Base-by-base conservation (phyloP, 176 grass and related monocot species). In the Secale cereale region DNA sequence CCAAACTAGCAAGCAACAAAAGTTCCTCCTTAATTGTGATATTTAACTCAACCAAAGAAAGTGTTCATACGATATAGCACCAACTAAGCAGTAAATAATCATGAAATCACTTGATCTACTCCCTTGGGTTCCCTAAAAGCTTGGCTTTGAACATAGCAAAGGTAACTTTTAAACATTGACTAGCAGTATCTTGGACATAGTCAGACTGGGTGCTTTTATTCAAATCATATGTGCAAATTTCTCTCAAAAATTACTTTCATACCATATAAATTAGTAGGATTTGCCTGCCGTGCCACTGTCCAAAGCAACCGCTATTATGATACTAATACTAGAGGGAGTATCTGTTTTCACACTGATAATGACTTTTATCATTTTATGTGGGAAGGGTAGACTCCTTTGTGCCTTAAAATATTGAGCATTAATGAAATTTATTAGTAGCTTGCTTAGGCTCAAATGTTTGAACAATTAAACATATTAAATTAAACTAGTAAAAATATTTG, bases 31-130 rank as follows among this genome's bases (percentile, higher is more conserved):
- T 27, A 16, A 16, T 9, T 78, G 74, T 85, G 11, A 31, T 78
- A 40, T 56, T 85, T 39, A 20, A 16, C 45, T 54, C 45, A 69
- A 85, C 82, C 10, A 85, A 77, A 85, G 14, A 22, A 65, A 63
- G 59, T 84, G 46, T 19, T 52, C 59, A 13, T 64, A 76, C 35
- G 57, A 75, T 64, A 22, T 36, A 65, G 82, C 15, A 77, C 29
- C 60, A 36, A 25, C 41, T 57, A 68, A 7, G 62, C 15, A 35
- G 22, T 39, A 85, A 54, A 27, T 85, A 67, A 43, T 76, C 23
- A 84, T 75, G 29, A 48, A 14, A 68, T 78, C 48, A 77, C 41
- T n/a, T 56, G 22, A 56, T 12, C 62, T 77, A 28, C 39, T 28
- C 23, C 70, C 70, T 17, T 23, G 41, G 3, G 15, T 50, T 74